phyloP scores from a whole-genome alignment of 169 alveolate species.

The Plasmodium berghei region DNA sequence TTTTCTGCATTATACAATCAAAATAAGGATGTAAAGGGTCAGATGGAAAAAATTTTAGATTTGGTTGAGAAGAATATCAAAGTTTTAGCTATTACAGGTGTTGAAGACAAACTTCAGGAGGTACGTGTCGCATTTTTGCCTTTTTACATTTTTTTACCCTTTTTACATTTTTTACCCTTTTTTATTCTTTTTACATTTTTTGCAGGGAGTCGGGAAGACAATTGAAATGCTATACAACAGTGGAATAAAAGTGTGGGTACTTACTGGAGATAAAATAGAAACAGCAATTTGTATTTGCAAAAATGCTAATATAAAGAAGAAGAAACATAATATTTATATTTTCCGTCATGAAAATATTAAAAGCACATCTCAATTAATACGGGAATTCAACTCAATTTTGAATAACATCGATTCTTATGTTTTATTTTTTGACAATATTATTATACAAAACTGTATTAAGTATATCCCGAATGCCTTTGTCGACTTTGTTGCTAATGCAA shows the following conservation, averaged over 20 bases:
- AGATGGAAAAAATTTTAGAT: constrained; percentile 77
- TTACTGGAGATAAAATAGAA: constrained; percentile 99
- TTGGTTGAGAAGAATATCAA: constrained; percentile 90
- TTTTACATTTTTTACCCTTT: not conserved
- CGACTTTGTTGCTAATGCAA: constrained; percentile 69
- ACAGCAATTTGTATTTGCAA: constrained; percentile 99
- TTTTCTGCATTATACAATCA: constrained; percentile 81
- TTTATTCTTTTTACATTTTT: not conserved
- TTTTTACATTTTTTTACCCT: no score
- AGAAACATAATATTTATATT: constrained; percentile 79
- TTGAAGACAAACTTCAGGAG: constrained; percentile 96
- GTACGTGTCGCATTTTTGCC: constrained; percentile 42
- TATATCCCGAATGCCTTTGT: constrained; percentile 72
- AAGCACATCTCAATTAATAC: constrained; percentile 64
- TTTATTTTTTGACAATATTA: constrained; percentile 64
- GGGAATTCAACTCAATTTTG: constrained; percentile 67
- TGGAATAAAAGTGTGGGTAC: constrained; percentile 98
- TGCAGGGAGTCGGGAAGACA: constrained; percentile 92
- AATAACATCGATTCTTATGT: constrained; percentile 69
- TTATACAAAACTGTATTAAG: constrained; percentile 63
- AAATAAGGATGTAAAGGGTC: constrained; percentile 81
- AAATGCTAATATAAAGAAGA: constrained; percentile 95
- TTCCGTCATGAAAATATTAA: constrained; percentile 81
- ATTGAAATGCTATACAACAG: constrained; percentile 96
- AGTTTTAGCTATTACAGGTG: constrained; percentile 96